Evolutionary conservation across 768 basidiomycete genomes (phyloP), one percentile per base, ranked within the genome.

Genomic region (Leucocoprinus birnbaumii): DNA sequence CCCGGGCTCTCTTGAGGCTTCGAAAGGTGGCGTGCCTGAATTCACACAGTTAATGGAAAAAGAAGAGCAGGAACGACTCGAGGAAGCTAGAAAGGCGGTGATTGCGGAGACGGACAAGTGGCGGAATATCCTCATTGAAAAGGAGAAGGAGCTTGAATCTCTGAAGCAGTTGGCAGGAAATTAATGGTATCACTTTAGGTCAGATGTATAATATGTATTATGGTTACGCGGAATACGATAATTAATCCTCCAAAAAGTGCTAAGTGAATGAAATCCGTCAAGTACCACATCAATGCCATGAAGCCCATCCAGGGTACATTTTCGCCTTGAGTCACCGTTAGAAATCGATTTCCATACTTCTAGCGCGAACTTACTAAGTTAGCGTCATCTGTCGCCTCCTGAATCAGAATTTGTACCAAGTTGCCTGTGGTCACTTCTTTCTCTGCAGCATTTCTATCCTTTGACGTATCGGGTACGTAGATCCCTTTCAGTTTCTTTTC

Each of bases 231-330:
- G 43, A 55, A 22, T 45, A 48, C 53, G 53, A 52, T 43, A 3
- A 13, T 13, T 14, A 14, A 38, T 38, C 8, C 13, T 38, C 38
- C n/a, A n/a, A 31, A 21, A 21, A 21, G 26, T 47, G 19, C 22
- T 27, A 27, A 27, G 19, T n/a, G 26, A 1, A 7, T n/a, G 3
- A 3, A 1, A 27, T 21, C n/a, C n/a, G n/a, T n/a, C n/a, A n/a
- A n/a, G n/a, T n/a, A n/a, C n/a, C n/a, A 48, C 8, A 26, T 69
- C 59, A 93, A 66, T 89, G 79, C 86, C 88, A 91, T n/a, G 89
- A 72, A 24, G 85, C 86, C 91, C 93, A 96, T 11, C 88, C 94
- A 40, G 85, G 80, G 71, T 96, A 97, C 95, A 97, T 97, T 65
- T 80, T 85, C 11, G 80, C 80, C 94, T 95, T 63, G 35, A 50